Base-by-base conservation (phyloP, 768 basidiomycete genomes). In the Agrocybe chaxingu region DNA sequence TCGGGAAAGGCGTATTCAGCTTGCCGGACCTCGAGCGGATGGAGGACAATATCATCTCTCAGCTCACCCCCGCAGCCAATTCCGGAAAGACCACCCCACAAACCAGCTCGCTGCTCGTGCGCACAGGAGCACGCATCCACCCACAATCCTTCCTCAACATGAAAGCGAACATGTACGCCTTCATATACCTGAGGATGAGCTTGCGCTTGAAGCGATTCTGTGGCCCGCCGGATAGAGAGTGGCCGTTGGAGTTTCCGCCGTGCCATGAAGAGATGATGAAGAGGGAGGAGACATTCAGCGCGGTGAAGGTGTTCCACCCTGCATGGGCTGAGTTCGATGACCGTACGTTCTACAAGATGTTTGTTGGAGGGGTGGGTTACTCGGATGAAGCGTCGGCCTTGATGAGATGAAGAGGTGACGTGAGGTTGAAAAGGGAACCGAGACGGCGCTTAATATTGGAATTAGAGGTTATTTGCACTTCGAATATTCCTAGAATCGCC, bases 111-210 rank as follows among this genome's bases (percentile, higher is more conserved):
- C 24, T 24, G 24, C 24, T 24, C 24, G 5, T 24, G 24, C 24
- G 24, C 24, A 24, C 24, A 1, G 5, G 24, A 24, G 24, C 24
- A 2, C 24, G 24, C 35, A 47, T 52, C 41, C 30, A 42, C 12
- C 13, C 16, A 4, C 8, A 8, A 18, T 13, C n/a, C 3, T 33
- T 52, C 7, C 12, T 11, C 8, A 42, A 30, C 24, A 47, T 48
- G 45, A 47, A 38, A 36, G 31, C 40, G 13, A 10, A 33, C n/a
- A 52, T 52, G 51, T 52, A 52, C 24, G n/a, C n/a, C 9, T 37
- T 47, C 41, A 42, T 52, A n/a, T 46, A 18, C 33, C 47, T 35
- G 2, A 34, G 43, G 16, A 43, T 43, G 33, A 38, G 33, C n/a
- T 13, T 52, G 46, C 51, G 51, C 11, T 47, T 46, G 4, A 35